These are phyloP conservation scores for Piper betle DNA, from an alignment of 164 flowering plant species.

Conservation along the genomic window DNA sequence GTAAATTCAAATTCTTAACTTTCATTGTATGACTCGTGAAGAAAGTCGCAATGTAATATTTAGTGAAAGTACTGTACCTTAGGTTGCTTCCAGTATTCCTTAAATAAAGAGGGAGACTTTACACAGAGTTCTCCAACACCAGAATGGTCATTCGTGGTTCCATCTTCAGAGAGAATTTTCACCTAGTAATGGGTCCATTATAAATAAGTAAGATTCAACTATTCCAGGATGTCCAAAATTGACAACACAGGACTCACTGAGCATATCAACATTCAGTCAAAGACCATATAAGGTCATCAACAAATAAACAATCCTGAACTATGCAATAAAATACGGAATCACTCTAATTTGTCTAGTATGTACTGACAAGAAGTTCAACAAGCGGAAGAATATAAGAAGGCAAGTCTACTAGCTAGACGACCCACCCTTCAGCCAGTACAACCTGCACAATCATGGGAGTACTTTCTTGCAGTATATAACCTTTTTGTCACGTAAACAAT, in stretches of 20 bases:
- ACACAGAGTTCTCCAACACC: constrained; percentile 85
- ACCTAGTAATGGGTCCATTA: constrained; percentile 29
- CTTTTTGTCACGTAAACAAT: neutral
- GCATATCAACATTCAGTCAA: neutral
- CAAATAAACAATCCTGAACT: too few species aligned
- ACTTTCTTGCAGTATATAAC: neutral
- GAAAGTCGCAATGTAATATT: neutral
- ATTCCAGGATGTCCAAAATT: neutral
- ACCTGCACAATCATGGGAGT: neutral
- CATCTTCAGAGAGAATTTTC: constrained; percentile 66
- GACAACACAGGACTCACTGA: neutral
- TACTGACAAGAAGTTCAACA: too few species aligned
- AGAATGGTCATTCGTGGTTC: constrained; percentile 20
- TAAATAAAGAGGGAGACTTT: constrained; percentile 81
- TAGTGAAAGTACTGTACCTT: constrained; percentile 32
- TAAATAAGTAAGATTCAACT: neutral
- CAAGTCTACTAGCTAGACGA: too few species aligned
- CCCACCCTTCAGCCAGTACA: too few species aligned
- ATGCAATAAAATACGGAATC: too few species aligned
- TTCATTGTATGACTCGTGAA: too few species aligned
- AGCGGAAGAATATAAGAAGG: too few species aligned
- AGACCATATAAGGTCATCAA: neutral
- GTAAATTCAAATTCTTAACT: neutral
- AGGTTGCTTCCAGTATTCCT: constrained; percentile 92
- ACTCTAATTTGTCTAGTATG: too few species aligned